Evolutionary conservation across 2,329 filamentous ascomycete genomes (phyloP).

Genomic region (Polytolypa hystricis): DNA sequence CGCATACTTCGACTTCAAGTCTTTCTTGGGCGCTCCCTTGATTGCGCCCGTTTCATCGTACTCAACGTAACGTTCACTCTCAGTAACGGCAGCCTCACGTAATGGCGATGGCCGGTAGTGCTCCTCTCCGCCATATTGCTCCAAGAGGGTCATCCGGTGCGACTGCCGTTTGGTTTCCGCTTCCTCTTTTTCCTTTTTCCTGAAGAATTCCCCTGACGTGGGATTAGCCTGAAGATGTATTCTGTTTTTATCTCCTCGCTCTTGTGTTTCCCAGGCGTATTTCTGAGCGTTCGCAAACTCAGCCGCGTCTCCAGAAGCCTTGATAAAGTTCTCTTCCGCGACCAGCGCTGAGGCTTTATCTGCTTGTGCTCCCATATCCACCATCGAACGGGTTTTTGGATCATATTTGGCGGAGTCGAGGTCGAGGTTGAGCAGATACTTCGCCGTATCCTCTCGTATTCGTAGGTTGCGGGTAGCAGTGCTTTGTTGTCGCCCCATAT

Average conservation of each 20-base stretch:
- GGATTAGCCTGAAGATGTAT: constrained; percentile 93
- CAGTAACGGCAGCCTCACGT: constrained; percentile 57
- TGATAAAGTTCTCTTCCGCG: constrained; percentile 86
- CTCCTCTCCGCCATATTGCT: constrained; percentile 70
- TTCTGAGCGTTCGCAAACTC: constrained; percentile 83
- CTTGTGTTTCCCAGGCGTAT: constrained; percentile 93
- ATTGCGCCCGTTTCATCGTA: constrained; percentile 85
- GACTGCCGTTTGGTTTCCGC: constrained; percentile 57
- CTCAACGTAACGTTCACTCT: constrained; percentile 81
- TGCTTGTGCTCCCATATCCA: constrained; percentile 68
- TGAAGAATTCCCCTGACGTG: constrained; percentile 74
- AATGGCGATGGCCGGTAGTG: constrained; percentile 50
- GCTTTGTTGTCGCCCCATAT: constrained; percentile 89
- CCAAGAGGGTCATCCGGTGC: constrained; percentile 57
- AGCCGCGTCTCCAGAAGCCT: constrained; percentile 76
- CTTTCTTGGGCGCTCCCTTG: constrained; percentile 70
- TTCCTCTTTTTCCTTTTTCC: constrained; percentile 70
- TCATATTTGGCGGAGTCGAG: constrained; percentile 96
- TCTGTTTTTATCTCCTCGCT: constrained; percentile 64
- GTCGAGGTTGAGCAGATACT: constrained; percentile 90
- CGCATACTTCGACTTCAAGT: constrained; percentile 77
- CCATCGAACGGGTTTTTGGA: constrained; percentile 85
- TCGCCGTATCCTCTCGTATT: constrained; percentile 91
- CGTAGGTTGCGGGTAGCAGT: constrained; percentile 84
- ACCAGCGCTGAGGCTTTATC: constrained; percentile 74